Evolutionary conservation across 495 filamentous ascomycete species (phyloP).

Genomic region (Penicillium bialowiezense): DNA sequence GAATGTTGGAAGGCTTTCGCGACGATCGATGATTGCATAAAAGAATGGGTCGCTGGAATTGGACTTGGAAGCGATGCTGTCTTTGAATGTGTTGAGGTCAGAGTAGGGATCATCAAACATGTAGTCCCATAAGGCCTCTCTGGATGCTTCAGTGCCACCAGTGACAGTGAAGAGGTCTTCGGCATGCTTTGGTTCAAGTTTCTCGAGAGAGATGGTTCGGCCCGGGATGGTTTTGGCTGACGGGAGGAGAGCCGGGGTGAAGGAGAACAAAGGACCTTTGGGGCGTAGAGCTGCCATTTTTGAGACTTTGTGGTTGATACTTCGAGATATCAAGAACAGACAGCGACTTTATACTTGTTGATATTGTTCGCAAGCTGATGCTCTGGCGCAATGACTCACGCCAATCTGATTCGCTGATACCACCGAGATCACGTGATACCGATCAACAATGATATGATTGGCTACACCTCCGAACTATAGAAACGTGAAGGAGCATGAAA

Average conservation of each 20-base stretch:
- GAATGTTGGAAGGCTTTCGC: conserved; percentile 1
- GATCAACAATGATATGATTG: background rate
- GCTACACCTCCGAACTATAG: too few species aligned
- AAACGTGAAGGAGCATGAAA: too few species aligned
- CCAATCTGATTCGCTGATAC: background rate
- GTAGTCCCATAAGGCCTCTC: conserved; percentile 44
- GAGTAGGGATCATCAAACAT: conserved; percentile 40
- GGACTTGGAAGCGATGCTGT: conserved; percentile 22
- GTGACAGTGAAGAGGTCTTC: conserved; percentile 38
- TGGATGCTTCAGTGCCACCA: conserved; percentile 28
- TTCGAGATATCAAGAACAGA: background rate
- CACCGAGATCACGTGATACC: conserved; percentile 5
- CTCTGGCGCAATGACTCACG: background rate
- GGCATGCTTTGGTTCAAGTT: conserved; percentile 33
- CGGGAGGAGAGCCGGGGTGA: conserved; percentile 20
- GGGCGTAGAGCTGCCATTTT: conserved; percentile 9
- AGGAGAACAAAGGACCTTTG: conserved; percentile 21
- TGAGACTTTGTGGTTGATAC: background rate
- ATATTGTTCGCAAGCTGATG: background rate
- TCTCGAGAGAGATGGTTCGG: conserved; percentile 36
- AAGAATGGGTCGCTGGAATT: conserved; percentile 34
- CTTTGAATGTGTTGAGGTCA: conserved; percentile 29
- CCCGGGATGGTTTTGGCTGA: conserved; percentile 21
- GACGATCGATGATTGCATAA: conserved; percentile 40
- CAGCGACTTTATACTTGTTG: background rate